These are phyloP conservation scores for Boletellus ananas DNA, from an alignment of 768 basidiomycete species.

Conservation along the genomic window DNA sequence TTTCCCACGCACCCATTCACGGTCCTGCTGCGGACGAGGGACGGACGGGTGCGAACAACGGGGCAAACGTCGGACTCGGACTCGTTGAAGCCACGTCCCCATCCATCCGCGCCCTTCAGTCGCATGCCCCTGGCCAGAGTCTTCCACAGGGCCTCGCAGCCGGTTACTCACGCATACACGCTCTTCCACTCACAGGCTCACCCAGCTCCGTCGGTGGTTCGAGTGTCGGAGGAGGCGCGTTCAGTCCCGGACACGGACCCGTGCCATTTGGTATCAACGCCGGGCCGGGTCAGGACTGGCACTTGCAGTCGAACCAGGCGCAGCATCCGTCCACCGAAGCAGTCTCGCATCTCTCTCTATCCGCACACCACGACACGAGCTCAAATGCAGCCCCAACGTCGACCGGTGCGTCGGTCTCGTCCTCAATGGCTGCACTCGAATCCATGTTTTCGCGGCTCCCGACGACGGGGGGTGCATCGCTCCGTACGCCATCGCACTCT, in stretches of 20 bases:
- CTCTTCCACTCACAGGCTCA: conserved; percentile 44
- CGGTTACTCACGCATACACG: conserved; percentile 87
- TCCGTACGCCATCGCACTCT: conserved; percentile 28
- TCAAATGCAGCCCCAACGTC: background rate
- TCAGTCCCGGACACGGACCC: conserved; percentile 31
- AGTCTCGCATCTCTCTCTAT: conserved; percentile 22
- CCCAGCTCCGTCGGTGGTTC: conserved; percentile 32
- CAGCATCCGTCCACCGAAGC: conserved; percentile 17
- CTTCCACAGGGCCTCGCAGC: conserved; percentile 90
- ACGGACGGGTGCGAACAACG: conserved; percentile 11
- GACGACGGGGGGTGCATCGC: conserved; percentile 16
- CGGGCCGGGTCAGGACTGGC: conserved; percentile 28
- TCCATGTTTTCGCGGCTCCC: conserved; percentile 51
- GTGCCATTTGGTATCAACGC: conserved; percentile 31
- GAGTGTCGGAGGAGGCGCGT: conserved; percentile 25
- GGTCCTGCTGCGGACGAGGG: conserved; percentile 27
- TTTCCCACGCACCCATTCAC: conserved; percentile 27
- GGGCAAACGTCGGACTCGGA: conserved; percentile 14
- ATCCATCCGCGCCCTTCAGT: conserved; percentile 72
- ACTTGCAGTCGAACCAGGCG: conserved; percentile 23
- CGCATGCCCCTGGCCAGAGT: conserved; percentile 87
- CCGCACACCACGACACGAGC: conserved; percentile 22
- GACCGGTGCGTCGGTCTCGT: conserved; percentile 10
- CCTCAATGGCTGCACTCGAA: conserved; percentile 38
- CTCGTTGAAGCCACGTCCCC: conserved; percentile 50